Conservation (phyloP, 257 asterid species). For the Perilla frutescens region DNA sequence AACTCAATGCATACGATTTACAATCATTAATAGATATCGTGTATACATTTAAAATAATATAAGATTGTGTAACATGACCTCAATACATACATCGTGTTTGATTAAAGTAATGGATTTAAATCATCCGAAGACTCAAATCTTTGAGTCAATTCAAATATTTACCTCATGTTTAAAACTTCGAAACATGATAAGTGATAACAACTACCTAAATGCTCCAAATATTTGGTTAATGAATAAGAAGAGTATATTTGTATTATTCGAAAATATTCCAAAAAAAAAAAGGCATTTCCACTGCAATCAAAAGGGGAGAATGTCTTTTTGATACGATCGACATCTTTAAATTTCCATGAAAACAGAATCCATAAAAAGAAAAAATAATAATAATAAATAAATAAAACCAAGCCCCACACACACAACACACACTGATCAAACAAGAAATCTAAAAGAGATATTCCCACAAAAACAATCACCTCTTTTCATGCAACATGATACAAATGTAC, state of each 20-base stretch:
- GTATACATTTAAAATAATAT: too few species aligned
- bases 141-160: too few species aligned
- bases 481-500: slow-evolving; percentile 33
- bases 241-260: too few species aligned
- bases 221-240: slow-evolving; percentile 20
- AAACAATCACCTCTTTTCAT: slow-evolving; percentile 18
- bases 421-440: slow-evolving; percentile 19
- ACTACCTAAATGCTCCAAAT: background rate
- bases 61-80: too few species aligned
- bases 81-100: too few species aligned
- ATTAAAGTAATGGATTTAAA: too few species aligned
- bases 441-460: slow-evolving; percentile 36
- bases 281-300: background rate
- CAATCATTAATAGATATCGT: too few species aligned
- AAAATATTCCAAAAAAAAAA: too few species aligned
- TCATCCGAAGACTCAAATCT: too few species aligned
- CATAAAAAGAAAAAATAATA: slow-evolving; percentile 1
- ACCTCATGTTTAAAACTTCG: too few species aligned
- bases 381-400: background rate
- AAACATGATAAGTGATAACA: background rate
- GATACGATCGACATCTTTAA: background rate
- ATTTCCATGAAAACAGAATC: slow-evolving; percentile 22
- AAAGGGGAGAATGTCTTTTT: slow-evolving; percentile 13
- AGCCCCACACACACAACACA: slow-evolving; percentile 9
- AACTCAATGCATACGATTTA: too few species aligned